A percentile compares a stretch with the other conserved stretches of the same genome.
phyloP scores from a whole-genome alignment of 495 filamentous ascomycete genomes.

The Elaphomyces granulatus region DNA sequence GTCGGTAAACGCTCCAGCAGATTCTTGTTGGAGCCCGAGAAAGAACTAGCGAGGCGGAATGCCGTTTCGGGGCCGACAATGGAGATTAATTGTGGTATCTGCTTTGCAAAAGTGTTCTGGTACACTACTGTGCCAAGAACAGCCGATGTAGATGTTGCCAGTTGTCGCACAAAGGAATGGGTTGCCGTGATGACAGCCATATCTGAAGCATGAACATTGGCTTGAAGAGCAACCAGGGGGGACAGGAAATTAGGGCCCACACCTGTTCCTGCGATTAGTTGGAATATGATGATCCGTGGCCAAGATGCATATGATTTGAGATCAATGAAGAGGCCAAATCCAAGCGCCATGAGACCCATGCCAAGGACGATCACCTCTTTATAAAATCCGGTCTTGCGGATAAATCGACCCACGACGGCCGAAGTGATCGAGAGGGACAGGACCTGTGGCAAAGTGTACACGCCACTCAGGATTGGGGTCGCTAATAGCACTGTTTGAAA shows the following conservation, averaged over 20 bases:
- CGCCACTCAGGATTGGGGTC: constrained; percentile 58
- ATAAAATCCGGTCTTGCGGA: constrained; percentile 51
- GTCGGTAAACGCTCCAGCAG: constrained; percentile 37
- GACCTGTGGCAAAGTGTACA: constrained; percentile 65
- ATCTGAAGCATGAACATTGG: constrained; percentile 33
- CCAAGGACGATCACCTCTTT: constrained; percentile 37
- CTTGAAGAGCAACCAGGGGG: constrained; percentile 44
- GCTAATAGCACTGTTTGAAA: constrained; percentile 63
- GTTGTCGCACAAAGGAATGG: constrained; percentile 37
- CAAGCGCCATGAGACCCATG: constrained; percentile 37
- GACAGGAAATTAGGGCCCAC: constrained; percentile 44
- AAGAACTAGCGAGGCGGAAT: constrained; percentile 23
- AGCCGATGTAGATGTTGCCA: constrained; percentile 37
- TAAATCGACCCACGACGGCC: constrained; percentile 48
- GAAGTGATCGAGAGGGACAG: constrained; percentile 53
- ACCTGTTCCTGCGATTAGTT: constrained; percentile 39
- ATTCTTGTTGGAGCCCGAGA: constrained; percentile 44
- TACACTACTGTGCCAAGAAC: constrained; percentile 44
- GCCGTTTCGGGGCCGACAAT: constrained; percentile 23
- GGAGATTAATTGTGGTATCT: constrained; percentile 21
- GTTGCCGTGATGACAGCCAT: constrained; percentile 39
- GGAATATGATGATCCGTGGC: constrained; percentile 38
- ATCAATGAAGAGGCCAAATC: constrained; percentile 38
- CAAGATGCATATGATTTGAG: constrained; percentile 33
- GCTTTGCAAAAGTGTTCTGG: constrained; percentile 38